A percentile compares a stretch with the other conserved stretches of the same genome.
Evolutionary conservation across 768 basidiomycete genomes (phyloP).

Genomic region (Mycena polygramma): DNA sequence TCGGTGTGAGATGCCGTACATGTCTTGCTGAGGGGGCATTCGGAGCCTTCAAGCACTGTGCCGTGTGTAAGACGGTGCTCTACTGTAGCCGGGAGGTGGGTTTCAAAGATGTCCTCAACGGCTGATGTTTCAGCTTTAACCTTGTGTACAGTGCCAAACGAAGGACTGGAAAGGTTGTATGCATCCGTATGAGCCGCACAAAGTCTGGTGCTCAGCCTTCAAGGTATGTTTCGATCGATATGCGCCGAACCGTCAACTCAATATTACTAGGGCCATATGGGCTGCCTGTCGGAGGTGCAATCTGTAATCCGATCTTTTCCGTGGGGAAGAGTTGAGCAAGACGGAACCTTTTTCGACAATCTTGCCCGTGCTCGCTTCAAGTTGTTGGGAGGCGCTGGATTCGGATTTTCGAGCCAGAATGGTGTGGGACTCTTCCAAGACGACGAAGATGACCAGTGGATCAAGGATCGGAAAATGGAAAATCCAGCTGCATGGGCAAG

Average conservation of each 20-base stretch:
- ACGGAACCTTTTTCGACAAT: background rate
- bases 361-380: background rate
- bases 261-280: too few species aligned
- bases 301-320: too few species aligned
- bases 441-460: background rate
- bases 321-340: too few species aligned
- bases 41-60: background rate
- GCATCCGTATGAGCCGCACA: too few species aligned
- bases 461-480: background rate
- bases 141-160: too few species aligned
- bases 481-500: background rate
- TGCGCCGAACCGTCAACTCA: too few species aligned
- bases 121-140: background rate
- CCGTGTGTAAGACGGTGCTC: background rate
- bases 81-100: slow-evolving; percentile 9
- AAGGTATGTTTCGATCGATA: too few species aligned
- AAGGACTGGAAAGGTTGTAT: slow-evolving; percentile 3
- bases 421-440: background rate
- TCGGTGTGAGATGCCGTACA: background rate
- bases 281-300: too few species aligned
- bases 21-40: background rate
- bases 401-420: background rate
- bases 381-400: background rate
- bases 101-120: background rate
- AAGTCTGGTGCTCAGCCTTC: too few species aligned